Conservation (phyloP, 2,329 filamentous ascomycete species). For the Phoma sp. region DNA sequence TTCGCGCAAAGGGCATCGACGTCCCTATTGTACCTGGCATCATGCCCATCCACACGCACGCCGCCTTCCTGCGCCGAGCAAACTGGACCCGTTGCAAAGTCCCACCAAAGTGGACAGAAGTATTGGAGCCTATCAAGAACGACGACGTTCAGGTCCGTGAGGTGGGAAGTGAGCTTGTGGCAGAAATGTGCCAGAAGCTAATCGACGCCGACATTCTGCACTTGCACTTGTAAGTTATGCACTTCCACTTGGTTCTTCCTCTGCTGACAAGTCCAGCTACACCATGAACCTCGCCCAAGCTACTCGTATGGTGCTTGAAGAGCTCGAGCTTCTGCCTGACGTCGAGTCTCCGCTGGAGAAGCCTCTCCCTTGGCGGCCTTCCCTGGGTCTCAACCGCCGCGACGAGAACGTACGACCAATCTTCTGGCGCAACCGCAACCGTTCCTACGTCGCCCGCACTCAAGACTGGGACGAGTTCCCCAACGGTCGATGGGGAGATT, state of each 20-base stretch:
- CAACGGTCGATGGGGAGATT: conserved; percentile 98
- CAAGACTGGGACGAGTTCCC: conserved; percentile 99
- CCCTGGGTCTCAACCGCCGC: conserved; percentile 83
- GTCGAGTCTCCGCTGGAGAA: conserved; percentile 80
- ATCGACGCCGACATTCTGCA: conserved; percentile 83
- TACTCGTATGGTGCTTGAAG: conserved; percentile 91
- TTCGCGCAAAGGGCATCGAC: conserved; percentile 81
- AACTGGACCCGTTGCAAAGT: conserved; percentile 90
- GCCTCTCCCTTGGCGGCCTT: conserved; percentile 95
- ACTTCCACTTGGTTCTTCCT: background rate
- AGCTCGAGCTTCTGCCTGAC: conserved; percentile 81
- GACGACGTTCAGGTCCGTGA: conserved; percentile 92
- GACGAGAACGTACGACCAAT: conserved; percentile 97
- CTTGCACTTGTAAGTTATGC: conserved; percentile 74
- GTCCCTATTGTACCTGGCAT: conserved; percentile 86
- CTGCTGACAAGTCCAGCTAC: conserved; percentile 61
- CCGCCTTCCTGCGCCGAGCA: conserved; percentile 86
- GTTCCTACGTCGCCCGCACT: conserved; percentile 92
- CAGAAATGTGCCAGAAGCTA: conserved; percentile 87
- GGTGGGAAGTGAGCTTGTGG: conserved; percentile 84
- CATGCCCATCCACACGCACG: conserved; percentile 95
- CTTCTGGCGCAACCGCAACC: conserved; percentile 97
- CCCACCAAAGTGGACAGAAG: conserved; percentile 79
- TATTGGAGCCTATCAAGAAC: conserved; percentile 92
- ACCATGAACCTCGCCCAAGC: conserved; percentile 98